Conservation (phyloP, 1,284 basidiomycete genomes). For the Pseudomicrostroma phylloplanum region DNA sequence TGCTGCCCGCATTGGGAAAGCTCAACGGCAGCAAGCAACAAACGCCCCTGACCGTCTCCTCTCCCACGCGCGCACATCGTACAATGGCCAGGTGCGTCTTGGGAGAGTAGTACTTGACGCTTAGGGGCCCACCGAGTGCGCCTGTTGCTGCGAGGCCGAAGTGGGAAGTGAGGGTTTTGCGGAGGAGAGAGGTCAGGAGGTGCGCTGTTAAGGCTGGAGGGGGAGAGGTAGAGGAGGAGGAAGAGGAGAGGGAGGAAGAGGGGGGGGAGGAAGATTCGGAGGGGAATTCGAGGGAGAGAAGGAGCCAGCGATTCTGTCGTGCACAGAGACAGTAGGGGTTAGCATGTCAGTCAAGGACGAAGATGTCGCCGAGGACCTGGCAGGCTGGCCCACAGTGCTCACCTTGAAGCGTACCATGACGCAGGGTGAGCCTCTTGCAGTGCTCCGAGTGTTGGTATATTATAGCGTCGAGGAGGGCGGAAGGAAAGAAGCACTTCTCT, state of each 20-base stretch:
- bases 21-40: not conserved
- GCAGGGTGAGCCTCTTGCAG: too few species aligned
- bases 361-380: too few species aligned
- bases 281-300: not conserved
- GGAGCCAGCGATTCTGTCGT: slow-evolving; percentile 1
- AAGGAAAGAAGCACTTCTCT: too few species aligned
- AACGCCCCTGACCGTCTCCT: not conserved
- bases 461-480: too few species aligned
- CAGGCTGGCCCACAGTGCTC: too few species aligned
- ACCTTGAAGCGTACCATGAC: slow-evolving; percentile 5
- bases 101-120: not conserved
- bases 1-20: too few species aligned
- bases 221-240: not conserved
- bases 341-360: not conserved
- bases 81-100: not conserved
- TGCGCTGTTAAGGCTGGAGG: not conserved
- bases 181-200: slow-evolving; percentile 1
- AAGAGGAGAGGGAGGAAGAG: not conserved
- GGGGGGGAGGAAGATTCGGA: not conserved
- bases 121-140: not conserved
- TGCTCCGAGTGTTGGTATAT: too few species aligned
- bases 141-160: not conserved
- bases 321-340: not conserved
- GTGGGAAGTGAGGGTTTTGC: slow-evolving; percentile 1
- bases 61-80: not conserved